Percentiles rank a stretch among this genome's conserved stretches.
Evolutionary conservation across 1,284 basidiomycete species (phyloP).

Genomic region (Boletus albobrunnescens): DNA sequence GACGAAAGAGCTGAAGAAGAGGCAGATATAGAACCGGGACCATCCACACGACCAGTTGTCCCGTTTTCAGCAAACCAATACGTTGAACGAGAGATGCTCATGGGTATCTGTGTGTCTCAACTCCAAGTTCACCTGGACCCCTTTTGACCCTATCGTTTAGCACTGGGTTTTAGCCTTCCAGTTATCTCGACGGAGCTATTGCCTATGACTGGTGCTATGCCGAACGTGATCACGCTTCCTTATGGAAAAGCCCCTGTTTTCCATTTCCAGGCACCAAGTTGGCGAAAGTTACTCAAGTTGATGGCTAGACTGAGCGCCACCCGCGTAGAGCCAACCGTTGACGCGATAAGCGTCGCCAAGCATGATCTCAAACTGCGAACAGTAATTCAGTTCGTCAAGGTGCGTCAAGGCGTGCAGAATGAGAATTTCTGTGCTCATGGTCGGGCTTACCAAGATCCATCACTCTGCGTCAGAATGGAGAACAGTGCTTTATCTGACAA

Average conservation of each 20-base stretch:
- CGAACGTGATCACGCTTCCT: constrained; percentile 66
- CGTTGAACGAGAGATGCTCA: constrained; percentile 56
- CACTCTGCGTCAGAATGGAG: constrained; percentile 60
- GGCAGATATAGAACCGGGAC: constrained; percentile 16
- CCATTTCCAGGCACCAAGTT: constrained; percentile 67
- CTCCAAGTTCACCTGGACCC: background rate
- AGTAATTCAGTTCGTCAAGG: constrained; percentile 73
- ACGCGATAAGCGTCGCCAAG: constrained; percentile 57
- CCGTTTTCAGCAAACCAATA: constrained; percentile 49
- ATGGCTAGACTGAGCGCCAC: constrained; percentile 68
- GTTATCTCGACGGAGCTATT: constrained; percentile 44
- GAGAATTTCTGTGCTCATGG: constrained; percentile 1
- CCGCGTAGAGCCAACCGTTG: constrained; percentile 63
- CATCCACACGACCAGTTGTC: constrained; percentile 17
- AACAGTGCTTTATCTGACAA: constrained; percentile 68
- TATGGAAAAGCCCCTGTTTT: constrained; percentile 63
- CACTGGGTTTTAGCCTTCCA: constrained; percentile 62
- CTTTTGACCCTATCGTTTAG: constrained; percentile 33
- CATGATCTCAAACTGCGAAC: constrained; percentile 59
- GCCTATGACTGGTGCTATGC: constrained; percentile 54
- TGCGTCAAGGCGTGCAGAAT: constrained; percentile 25
- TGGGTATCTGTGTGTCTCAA: constrained; percentile 59
- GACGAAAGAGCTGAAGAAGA: constrained; percentile 22
- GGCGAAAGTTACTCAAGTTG: constrained; percentile 67
- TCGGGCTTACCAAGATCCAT: constrained; percentile 45